phyloP scores from a whole-genome alignment of 352 stramenopile species.

The Globisporangium orthogonon region DNA sequence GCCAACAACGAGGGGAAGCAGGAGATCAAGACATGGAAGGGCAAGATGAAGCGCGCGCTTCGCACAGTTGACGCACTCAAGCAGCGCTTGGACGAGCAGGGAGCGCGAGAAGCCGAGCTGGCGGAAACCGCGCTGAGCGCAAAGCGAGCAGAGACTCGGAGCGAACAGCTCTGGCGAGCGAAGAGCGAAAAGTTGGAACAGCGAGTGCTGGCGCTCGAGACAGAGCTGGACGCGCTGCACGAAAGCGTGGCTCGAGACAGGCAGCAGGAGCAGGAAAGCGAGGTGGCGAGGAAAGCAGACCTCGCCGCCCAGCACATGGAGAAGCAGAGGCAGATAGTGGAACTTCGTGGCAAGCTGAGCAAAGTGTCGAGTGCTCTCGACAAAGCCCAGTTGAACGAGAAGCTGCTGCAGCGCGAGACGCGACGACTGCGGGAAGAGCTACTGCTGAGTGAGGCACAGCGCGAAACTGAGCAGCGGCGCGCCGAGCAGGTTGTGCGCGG shows the following conservation, averaged over 20 bases:
- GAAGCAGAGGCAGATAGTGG: slow-evolving; percentile 23
- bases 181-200: slow-evolving; percentile 26
- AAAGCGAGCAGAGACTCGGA: slow-evolving; percentile 18
- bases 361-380: slow-evolving; percentile 17
- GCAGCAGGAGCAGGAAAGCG: slow-evolving; percentile 12
- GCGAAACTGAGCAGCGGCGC: slow-evolving; percentile 41
- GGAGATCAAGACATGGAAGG: slow-evolving; percentile 35
- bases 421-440: slow-evolving; percentile 53
- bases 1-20: slow-evolving; percentile 18
- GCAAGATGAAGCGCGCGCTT: slow-evolving; percentile 29
- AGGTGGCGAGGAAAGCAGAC: slow-evolving; percentile 16
- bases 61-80: slow-evolving; percentile 29
- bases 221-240: slow-evolving; percentile 13
- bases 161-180: slow-evolving; percentile 22
- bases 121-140: slow-evolving; percentile 14
- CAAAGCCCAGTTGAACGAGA: slow-evolving; percentile 40
- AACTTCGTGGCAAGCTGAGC: slow-evolving; percentile 21
- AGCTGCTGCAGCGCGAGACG: slow-evolving; percentile 39
- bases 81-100: slow-evolving; percentile 13
- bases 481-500: slow-evolving; percentile 40
- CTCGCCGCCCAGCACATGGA: slow-evolving; percentile 23
- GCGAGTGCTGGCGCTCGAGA: slow-evolving; percentile 16
- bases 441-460: slow-evolving; percentile 49
- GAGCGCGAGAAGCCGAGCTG: slow-evolving; percentile 9
- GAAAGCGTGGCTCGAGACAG: slow-evolving; percentile 17